A percentile compares a stretch with the other conserved stretches of the same genome.
These are phyloP conservation scores for Corynascus novoguineensis DNA, from an alignment of 495 filamentous ascomycete genomes.

Conservation along the genomic window DNA sequence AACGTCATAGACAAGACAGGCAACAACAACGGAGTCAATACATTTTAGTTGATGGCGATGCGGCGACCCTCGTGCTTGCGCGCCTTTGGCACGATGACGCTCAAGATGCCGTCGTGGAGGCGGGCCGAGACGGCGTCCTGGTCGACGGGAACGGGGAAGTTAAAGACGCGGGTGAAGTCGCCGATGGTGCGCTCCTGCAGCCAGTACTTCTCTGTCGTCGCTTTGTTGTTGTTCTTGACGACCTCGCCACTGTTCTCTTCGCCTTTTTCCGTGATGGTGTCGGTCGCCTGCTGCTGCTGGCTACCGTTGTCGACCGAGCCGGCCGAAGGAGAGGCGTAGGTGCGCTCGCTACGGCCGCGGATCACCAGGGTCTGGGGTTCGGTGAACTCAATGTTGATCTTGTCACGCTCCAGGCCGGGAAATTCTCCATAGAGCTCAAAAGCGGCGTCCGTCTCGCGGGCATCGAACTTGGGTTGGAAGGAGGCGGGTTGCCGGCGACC, in stretches of 20 bases:
- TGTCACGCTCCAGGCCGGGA: constrained; percentile 70
- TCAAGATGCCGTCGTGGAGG: constrained; percentile 54
- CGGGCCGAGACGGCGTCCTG: constrained; percentile 70
- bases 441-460: constrained; percentile 56
- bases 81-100: constrained; percentile 69
- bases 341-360: constrained; percentile 60
- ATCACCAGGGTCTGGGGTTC: constrained; percentile 70
- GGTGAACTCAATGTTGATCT: constrained; percentile 78
- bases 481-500: constrained; percentile 13
- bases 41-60: constrained; percentile 27
- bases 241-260: constrained; percentile 14
- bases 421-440: constrained; percentile 86
- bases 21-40: constrained; percentile 55
- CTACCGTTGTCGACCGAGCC: constrained; percentile 28
- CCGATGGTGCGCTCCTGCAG: constrained; percentile 73
- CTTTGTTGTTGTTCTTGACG: constrained; percentile 26
- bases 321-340: constrained; percentile 43
- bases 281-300: neutral
- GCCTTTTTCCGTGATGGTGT: constrained; percentile 13
- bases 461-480: constrained; percentile 57
- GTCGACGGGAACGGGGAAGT: constrained; percentile 68
- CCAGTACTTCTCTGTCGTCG: constrained; percentile 60
- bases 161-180: constrained; percentile 73
- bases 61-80: constrained; percentile 13
- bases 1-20: neutral